These are phyloP conservation scores for Cryptococcus amylolentus DNA, from an alignment of 1,284 basidiomycete species.

Conservation along the genomic window DNA sequence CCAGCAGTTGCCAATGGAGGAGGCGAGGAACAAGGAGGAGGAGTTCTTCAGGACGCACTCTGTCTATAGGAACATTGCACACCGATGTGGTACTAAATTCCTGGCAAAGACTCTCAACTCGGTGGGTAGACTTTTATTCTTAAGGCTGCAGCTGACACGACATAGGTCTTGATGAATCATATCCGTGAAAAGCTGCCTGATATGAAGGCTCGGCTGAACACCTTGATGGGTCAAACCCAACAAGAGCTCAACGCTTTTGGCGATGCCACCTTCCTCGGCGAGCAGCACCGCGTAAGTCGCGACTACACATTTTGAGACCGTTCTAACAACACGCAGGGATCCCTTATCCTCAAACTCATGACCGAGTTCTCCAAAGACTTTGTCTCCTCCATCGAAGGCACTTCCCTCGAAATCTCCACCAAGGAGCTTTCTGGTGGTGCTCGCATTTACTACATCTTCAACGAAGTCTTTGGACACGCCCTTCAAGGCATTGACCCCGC, in stretches of 20 bases:
- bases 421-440: constrained; percentile 98
- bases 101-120: constrained; percentile 89
- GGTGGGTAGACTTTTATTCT: constrained; percentile 22
- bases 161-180: constrained; percentile 89
- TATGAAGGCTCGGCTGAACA: constrained; percentile 98
- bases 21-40: constrained; percentile 77
- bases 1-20: constrained; percentile 75
- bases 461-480: constrained; percentile 94
- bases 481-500: constrained; percentile 88
- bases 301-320: not conserved
- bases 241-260: constrained; percentile 97
- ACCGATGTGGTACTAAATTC: constrained; percentile 95
- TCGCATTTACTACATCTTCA: constrained; percentile 99
- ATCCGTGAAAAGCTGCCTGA: constrained; percentile 98
- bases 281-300: constrained; percentile 68
- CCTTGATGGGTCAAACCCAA: constrained; percentile 97
- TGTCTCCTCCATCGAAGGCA: constrained; percentile 95
- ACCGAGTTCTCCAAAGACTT: constrained; percentile 99
- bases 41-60: constrained; percentile 90
- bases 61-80: constrained; percentile 92
- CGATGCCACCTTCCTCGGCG: constrained; percentile 87
- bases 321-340: constrained; percentile 53
- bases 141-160: not conserved
- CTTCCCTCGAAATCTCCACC: constrained; percentile 93
- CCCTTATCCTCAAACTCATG: constrained; percentile 89